Evolutionary conservation across 1,284 basidiomycete species (phyloP).

Genomic region (Cryptococcus sp.): DNA sequence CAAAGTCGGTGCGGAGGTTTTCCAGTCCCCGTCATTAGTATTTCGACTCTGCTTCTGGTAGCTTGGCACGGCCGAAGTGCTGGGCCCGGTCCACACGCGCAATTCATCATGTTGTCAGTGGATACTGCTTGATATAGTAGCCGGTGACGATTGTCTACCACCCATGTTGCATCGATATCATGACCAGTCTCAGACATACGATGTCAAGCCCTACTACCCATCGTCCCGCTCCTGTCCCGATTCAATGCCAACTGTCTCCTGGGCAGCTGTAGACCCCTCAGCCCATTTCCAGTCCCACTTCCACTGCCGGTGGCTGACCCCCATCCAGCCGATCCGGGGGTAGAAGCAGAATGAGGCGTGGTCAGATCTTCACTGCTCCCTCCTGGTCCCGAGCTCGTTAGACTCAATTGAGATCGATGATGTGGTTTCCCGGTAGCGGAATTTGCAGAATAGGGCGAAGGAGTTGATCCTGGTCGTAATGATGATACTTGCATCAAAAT

Average conservation of each 20-base stretch:
- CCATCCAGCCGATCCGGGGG: background rate
- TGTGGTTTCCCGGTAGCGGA: background rate
- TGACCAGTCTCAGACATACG: too few species aligned
- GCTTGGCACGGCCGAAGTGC: too few species aligned
- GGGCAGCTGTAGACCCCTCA: background rate
- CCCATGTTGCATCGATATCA: too few species aligned
- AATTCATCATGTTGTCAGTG: too few species aligned
- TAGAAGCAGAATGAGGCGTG: background rate
- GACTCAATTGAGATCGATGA: background rate
- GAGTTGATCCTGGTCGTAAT: slow-evolving; percentile 30
- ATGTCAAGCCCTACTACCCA: background rate
- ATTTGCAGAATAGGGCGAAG: slow-evolving; percentile 8
- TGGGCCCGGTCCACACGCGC: too few species aligned
- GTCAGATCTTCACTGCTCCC: background rate
- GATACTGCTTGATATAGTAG: too few species aligned
- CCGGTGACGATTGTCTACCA: too few species aligned
- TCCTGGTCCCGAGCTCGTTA: background rate
- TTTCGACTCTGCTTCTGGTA: too few species aligned
- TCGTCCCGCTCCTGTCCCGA: background rate
- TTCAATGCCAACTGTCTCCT: background rate
- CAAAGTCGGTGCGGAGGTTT: too few species aligned
- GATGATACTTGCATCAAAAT: slow-evolving; percentile 48
- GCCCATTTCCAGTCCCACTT: background rate
- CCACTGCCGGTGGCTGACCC: background rate
- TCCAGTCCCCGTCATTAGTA: too few species aligned